Evolutionary conservation across 257 asterid species (phyloP).

Genomic region (Ajuga chamaepitys): DNA sequence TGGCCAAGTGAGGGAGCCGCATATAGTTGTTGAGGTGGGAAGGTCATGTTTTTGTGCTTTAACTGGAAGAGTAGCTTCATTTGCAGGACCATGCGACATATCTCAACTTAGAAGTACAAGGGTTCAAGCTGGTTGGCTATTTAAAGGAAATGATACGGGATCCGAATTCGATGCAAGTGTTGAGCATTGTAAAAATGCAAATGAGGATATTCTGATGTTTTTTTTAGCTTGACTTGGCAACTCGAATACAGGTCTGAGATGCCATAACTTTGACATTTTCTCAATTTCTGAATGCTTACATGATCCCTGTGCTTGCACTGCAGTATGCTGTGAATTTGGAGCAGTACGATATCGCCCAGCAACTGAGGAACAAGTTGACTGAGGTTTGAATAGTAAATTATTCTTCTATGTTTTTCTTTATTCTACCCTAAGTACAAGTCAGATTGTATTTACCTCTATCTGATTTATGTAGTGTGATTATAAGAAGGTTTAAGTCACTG

Average conservation of each 20-base stretch:
- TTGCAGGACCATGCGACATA: slow-evolving; percentile 20
- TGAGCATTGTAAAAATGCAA: slow-evolving; percentile 84
- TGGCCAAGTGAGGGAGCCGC: slow-evolving; percentile 31
- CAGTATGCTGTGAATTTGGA: slow-evolving; percentile 97
- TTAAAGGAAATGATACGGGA: slow-evolving; percentile 56
- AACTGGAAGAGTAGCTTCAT: slow-evolving; percentile 26
- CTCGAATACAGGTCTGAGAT: slow-evolving; percentile 76
- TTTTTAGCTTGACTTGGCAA: slow-evolving; percentile 90
- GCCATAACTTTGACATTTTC: not conserved
- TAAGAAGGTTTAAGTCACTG: too few relatives aligned
- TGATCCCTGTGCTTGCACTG: slow-evolving; percentile 18
- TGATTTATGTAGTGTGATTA: slow-evolving; percentile 16
- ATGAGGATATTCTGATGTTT: slow-evolving; percentile 90
- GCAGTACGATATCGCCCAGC: slow-evolving; percentile 85
- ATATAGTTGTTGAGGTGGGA: slow-evolving; percentile 30
- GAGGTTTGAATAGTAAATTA: slow-evolving; percentile 75
- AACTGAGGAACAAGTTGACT: slow-evolving; percentile 79
- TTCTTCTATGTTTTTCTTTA: not conserved
- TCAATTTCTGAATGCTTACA: not conserved
- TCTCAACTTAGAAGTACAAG: slow-evolving; percentile 40
- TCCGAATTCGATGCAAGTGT: slow-evolving; percentile 52
- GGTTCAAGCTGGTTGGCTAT: slow-evolving; percentile 81
- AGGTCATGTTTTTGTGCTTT: slow-evolving; percentile 30
- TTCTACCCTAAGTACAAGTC: not conserved
- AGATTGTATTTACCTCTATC: not conserved